Evolutionary conservation across 495 filamentous ascomycete species (phyloP).

Genomic region (Glonium stellatum): DNA sequence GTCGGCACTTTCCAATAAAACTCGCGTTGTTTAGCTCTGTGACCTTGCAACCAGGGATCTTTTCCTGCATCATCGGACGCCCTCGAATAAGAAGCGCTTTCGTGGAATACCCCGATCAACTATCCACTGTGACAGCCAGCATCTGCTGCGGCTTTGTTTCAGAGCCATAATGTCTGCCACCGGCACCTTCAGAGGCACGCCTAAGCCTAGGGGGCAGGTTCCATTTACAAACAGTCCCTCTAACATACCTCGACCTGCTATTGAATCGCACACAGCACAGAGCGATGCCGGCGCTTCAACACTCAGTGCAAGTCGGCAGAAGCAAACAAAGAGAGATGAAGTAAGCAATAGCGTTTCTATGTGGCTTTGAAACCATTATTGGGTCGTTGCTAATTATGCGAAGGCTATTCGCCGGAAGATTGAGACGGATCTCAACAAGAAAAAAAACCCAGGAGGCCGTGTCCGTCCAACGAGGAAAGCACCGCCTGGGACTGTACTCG

Average conservation of each 20-base stretch:
- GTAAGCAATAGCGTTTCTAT: constrained; percentile 45
- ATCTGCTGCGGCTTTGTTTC: background rate
- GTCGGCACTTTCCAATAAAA: constrained; percentile 11
- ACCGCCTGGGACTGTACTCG: constrained; percentile 89
- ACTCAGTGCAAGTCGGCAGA: constrained; percentile 80
- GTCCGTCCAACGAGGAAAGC: constrained; percentile 83
- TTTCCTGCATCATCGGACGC: background rate
- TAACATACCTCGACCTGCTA: constrained; percentile 76
- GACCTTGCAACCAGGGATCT: constrained; percentile 17
- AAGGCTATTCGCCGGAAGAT: constrained; percentile 95
- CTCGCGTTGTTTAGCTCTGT: constrained; percentile 18
- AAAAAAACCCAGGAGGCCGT: constrained; percentile 70
- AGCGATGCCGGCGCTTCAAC: constrained; percentile 69
- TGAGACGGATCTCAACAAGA: constrained; percentile 96
- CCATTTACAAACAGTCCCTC: constrained; percentile 70
- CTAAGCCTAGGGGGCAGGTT: constrained; percentile 58
- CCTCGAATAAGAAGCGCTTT: constrained; percentile 11
- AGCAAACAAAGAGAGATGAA: constrained; percentile 97
- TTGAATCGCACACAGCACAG: constrained; percentile 52
- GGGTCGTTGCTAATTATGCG: constrained; percentile 19
- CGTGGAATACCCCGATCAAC: constrained; percentile 11
- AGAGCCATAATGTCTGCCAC: constrained; percentile 50
- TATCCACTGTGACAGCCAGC: constrained; percentile 10
- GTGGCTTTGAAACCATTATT: constrained; percentile 17
- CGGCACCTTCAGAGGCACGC: constrained; percentile 55